Evolutionary conservation across 2,329 filamentous ascomycete genomes (phyloP).

Genomic region (Talaromyces sp.): DNA sequence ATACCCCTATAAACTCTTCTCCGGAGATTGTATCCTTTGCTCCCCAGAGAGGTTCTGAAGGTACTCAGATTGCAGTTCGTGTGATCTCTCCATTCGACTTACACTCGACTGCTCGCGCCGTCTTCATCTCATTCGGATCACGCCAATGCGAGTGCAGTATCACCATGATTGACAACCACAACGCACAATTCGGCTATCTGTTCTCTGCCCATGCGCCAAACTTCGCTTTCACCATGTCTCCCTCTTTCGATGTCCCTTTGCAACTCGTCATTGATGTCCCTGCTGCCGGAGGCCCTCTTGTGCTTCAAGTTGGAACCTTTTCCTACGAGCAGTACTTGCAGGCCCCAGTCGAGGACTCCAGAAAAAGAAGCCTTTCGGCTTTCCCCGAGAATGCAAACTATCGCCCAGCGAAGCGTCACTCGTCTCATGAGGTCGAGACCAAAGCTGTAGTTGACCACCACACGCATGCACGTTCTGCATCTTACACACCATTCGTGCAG

Average conservation of each 20-base stretch:
- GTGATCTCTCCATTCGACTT: conserved; percentile 75
- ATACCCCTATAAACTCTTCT: conserved; percentile 57
- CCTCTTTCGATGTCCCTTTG: conserved; percentile 58
- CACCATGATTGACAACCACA: conserved; percentile 58
- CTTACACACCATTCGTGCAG: conserved; percentile 53
- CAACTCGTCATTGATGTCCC: conserved; percentile 61
- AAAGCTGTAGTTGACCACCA: conserved; percentile 55
- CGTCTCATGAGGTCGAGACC: conserved; percentile 49
- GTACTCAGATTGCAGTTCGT: conserved; percentile 70
- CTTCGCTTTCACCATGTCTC: conserved; percentile 57
- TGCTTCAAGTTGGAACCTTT: conserved; percentile 61
- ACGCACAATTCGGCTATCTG: conserved; percentile 66
- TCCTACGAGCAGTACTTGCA: conserved; percentile 55
- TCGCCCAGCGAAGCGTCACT: conserved; percentile 50
- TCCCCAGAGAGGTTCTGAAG: conserved; percentile 66
- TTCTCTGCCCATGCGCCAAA: conserved; percentile 71
- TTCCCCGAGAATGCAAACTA: conserved; percentile 49
- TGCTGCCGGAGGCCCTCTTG: conserved; percentile 51
- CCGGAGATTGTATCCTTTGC: conserved; percentile 68
- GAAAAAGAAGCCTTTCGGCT: conserved; percentile 58
- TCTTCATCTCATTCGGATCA: conserved; percentile 75
- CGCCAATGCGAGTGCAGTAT: conserved; percentile 68
- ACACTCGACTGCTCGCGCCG: conserved; percentile 53
- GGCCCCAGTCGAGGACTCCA: conserved; percentile 42
- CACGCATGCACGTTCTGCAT: conserved; percentile 51